Evolutionary conservation across 116 monocot genomes (phyloP), one percentile per base, ranked within the genome.

Genomic region (Cymodocea nodosa): DNA sequence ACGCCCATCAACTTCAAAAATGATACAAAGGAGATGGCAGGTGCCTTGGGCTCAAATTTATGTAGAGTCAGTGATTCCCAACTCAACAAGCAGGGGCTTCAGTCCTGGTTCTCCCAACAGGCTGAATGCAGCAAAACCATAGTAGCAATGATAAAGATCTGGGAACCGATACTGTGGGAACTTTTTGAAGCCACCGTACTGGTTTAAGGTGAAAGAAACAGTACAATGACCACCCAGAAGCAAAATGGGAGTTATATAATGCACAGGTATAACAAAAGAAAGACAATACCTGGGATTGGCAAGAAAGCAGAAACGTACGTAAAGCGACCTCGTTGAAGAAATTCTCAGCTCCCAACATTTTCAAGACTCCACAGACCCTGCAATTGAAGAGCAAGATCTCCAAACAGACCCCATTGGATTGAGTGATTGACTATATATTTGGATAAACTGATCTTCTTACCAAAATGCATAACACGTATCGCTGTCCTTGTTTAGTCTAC

Each of bases 381-480:
- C 30, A 15, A 51, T 35, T 13, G 15, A 62, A 16, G 35, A 52
- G 55, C 15, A 55, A 44, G 1, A 1, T 50, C 23, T 53, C 37
- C 16, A 17, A 35, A 61, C 14, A 62, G 4, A 48, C 20, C 23
- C 12, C 24, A 53, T 23, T 51, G 65, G 13, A 7, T 25, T 50
- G 40, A 20, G 15, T 49, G 49, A 19, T 3, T 30, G 30, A 30
- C 30, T 54, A 7, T 54, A 7, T 54, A 18, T 49, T 25, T 24
- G 15, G 23, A 5, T 49, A 4, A 0, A 50, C 19, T 50, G 13
- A 23, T 51, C 19, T 48, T 18, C 67, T 74, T 69, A 97, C 97
- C 97, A 97, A 71, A 97, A 97, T 19, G 97, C 97, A 77, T 97
- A 97, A 69, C 97, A 97, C 40, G 97, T 88, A 75, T 97, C 97